Conservation (phyloP, 192 early-diverging fungal genomes). For the Podila epicladia region DNA sequence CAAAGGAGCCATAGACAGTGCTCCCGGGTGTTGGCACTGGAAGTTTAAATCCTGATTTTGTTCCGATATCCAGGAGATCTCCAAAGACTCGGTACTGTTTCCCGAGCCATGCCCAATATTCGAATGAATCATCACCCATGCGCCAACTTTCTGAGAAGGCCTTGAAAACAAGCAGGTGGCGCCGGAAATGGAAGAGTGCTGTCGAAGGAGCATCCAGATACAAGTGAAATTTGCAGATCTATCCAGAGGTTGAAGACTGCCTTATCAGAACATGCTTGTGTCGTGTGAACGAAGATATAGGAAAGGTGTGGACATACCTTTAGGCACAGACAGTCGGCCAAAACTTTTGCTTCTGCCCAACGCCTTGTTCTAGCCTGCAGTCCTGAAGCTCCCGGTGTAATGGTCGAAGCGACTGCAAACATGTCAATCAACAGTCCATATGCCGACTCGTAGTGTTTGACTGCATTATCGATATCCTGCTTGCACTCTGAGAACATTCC, state of each 20-base stretch:
- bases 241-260: neutral
- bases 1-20: conserved; percentile 53
- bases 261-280: neutral
- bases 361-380: conserved; percentile 64
- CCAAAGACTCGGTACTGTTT: conserved; percentile 87
- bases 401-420: conserved; percentile 60
- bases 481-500: conserved; percentile 69
- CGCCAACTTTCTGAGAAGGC: conserved; percentile 65
- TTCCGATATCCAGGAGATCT: conserved; percentile 78
- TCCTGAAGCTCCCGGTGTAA: conserved; percentile 54
- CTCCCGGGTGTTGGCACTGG: conserved; percentile 66
- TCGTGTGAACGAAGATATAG: neutral
- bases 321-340: conserved; percentile 80
- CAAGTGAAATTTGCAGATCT: conserved; percentile 83
- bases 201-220: conserved; percentile 72
- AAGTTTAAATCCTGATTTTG: conserved; percentile 71
- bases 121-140: conserved; percentile 79
- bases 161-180: conserved; percentile 71
- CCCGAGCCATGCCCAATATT: conserved; percentile 88
- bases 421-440: conserved; percentile 75
- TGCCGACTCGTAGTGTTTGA: conserved; percentile 74
- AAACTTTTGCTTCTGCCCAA: conserved; percentile 76
- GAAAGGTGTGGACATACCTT: conserved; percentile 61
- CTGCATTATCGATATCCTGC: conserved; percentile 68
- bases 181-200: conserved; percentile 75